Conservation (phyloP, 371 early-diverging fungal species). For the Coemansia linderi region DNA sequence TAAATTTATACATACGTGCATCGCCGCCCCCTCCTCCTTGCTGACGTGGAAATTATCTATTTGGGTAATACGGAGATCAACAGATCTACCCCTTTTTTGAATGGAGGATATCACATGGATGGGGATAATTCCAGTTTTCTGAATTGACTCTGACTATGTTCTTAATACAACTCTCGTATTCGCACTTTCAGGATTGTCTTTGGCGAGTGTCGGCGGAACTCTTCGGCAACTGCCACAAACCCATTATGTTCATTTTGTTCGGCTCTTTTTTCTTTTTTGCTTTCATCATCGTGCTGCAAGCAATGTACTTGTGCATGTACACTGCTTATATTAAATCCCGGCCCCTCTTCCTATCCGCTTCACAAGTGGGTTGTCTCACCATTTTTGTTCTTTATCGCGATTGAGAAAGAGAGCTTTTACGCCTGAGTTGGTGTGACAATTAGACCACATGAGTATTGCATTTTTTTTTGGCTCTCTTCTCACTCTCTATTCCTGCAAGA, state of each 20-base stretch:
- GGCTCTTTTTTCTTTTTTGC: background rate
- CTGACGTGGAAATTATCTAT: background rate
- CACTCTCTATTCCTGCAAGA: background rate
- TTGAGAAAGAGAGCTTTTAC: background rate
- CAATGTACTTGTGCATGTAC: constrained; percentile 1
- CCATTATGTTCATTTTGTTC: background rate
- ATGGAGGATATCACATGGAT: background rate
- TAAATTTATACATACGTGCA: background rate
- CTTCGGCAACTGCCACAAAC: background rate
- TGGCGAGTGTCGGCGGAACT: background rate
- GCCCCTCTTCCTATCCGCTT: background rate
- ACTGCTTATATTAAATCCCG: constrained; percentile 12
- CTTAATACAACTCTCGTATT: background rate
- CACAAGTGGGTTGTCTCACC: background rate
- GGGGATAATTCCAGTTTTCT: background rate
- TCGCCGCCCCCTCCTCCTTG: no score
- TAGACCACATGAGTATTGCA: constrained; percentile 8
- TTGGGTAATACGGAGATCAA: background rate
- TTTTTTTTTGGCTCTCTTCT: background rate
- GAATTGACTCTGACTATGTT: constrained; percentile 1
- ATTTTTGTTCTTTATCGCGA: background rate
- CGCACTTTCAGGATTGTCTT: background rate
- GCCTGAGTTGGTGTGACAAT: background rate
- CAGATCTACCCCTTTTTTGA: background rate
- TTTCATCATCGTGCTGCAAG: constrained; percentile 3